A percentile compares a stretch with the other conserved stretches of the same genome.
Conservation (phyloP, 768 basidiomycete genomes). For the Pleurotus sapidus region DNA sequence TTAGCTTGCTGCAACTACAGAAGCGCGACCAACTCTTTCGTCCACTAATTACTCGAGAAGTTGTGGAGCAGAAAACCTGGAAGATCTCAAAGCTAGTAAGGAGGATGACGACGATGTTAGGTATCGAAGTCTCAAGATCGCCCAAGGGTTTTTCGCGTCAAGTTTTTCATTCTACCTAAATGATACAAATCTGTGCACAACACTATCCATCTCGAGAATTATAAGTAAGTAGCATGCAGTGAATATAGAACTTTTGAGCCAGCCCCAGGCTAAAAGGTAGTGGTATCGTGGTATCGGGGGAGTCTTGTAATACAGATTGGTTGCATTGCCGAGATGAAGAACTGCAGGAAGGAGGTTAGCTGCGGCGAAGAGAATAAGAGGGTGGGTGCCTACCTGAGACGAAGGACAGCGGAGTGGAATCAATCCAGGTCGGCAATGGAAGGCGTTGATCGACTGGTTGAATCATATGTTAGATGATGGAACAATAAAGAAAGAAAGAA, state of each 20-base stretch:
- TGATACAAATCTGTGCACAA: slow-evolving; percentile 8
- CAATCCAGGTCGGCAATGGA: not conserved
- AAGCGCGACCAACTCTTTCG: no score
- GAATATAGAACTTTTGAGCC: slow-evolving; percentile 4
- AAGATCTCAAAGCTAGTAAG: no score
- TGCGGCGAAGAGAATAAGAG: not conserved
- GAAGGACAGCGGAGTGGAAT: not conserved
- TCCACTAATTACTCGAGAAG: no score
- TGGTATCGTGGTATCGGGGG: slow-evolving; percentile 6
- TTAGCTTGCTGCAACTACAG: no score
- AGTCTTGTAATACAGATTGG: slow-evolving; percentile 7
- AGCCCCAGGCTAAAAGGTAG: not conserved
- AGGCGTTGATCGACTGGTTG: not conserved
- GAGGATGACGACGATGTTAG: no score
- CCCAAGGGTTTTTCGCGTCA: slow-evolving; percentile 3
- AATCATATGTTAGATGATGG: not conserved
- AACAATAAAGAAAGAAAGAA: not conserved
- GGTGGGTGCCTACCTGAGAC: not conserved
- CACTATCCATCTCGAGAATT: slow-evolving; percentile 4
- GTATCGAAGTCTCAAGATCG: not conserved
- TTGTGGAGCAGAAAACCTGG: no score
- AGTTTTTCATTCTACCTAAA: slow-evolving; percentile 2
- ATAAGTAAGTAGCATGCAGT: slow-evolving; percentile 4
- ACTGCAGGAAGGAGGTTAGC: not conserved
- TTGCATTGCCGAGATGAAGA: slow-evolving; percentile 1